Base-by-base conservation (phyloP, 2,329 filamentous ascomycete genomes). In the Xylariaceae sp. region DNA sequence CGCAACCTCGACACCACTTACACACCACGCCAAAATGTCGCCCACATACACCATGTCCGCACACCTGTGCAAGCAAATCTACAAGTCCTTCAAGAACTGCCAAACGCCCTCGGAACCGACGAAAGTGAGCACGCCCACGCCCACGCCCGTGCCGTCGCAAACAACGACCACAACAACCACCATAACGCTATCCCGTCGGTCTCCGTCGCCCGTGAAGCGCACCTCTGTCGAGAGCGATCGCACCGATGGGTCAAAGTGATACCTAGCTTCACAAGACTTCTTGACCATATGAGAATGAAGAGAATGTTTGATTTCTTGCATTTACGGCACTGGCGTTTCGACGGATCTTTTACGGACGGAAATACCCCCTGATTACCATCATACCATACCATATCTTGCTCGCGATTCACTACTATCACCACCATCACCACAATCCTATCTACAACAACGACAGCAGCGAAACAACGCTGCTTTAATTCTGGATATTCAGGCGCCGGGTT, bases 21-120 rank as follows among this genome's bases (percentile, higher is more conserved):
- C 23, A 54, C 30, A 37, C 50, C 23, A 34, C 39, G 17, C n/a
- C 63, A 74, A 64, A 47, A 85, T 85, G 82, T 78, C 81, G 57
- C 81, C 81, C 54, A 83, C 82, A 44, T 82, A 84, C 74, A 84
- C 82, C 64, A 83, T 85, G 78, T 83, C 82, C 13, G 81, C 82
- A 66, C 82, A 85, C 67, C 74, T 85, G 72, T 82, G 80, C 80
- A 83, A 82, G 72, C 77, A 84, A 67, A 80, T 85, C 73, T 81
- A 78, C 75, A 75, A 79, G 55, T 84, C 82, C n/a, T 84, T 82
- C 80, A 79, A 82, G 68, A 73, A 77, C 51, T 77, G 76, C 64
- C 76, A 79, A 64, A 70, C 74, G 34, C 73, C 72, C 2, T 70
- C 74, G 55, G 73, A 76, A 11, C 69, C 61, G 58, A 59, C 53